phyloP scores from a whole-genome alignment of 371 early-diverging fungal genomes.

The Mucor saturninus region DNA sequence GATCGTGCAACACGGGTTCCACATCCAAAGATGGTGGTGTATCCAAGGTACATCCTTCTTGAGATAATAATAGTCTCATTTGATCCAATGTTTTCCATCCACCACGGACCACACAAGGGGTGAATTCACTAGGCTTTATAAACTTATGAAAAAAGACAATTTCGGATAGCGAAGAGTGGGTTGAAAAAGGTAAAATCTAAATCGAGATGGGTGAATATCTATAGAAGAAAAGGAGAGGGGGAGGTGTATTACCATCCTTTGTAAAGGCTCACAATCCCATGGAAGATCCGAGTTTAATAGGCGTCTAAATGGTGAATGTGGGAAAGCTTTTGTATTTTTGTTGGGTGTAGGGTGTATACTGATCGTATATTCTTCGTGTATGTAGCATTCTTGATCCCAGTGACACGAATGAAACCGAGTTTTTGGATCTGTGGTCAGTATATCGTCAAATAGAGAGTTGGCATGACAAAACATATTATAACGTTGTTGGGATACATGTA shows the following conservation, averaged over 20 bases:
- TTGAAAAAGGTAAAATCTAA: constrained; percentile 31
- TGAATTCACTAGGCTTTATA: constrained; percentile 20
- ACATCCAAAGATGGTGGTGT: background rate
- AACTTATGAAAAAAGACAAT: constrained; percentile 19
- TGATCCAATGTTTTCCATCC: constrained; percentile 11
- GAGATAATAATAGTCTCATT: background rate
- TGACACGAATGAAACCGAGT: constrained; percentile 35
- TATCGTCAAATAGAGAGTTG: constrained; percentile 13
- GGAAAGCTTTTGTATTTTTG: background rate
- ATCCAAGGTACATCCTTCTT: background rate
- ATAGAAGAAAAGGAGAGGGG: too few species aligned
- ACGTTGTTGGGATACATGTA: constrained; percentile 42
- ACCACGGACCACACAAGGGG: constrained; percentile 28
- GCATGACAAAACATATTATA: constrained; percentile 37
- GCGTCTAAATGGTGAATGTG: background rate
- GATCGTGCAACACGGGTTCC: background rate
- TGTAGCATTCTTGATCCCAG: constrained; percentile 12
- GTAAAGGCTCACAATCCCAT: constrained; percentile 1
- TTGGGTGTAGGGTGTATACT: constrained; percentile 13
- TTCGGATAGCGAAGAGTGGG: constrained; percentile 30
- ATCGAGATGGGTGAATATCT: too few species aligned
- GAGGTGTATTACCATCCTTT: background rate
- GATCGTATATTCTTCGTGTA: constrained; percentile 1
- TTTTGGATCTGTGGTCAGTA: constrained; percentile 20
- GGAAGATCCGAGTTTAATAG: constrained; percentile 24